These are phyloP conservation scores for Leishmania mexicana DNA, from an alignment of 208 protist genomes.

Conservation along the genomic window DNA sequence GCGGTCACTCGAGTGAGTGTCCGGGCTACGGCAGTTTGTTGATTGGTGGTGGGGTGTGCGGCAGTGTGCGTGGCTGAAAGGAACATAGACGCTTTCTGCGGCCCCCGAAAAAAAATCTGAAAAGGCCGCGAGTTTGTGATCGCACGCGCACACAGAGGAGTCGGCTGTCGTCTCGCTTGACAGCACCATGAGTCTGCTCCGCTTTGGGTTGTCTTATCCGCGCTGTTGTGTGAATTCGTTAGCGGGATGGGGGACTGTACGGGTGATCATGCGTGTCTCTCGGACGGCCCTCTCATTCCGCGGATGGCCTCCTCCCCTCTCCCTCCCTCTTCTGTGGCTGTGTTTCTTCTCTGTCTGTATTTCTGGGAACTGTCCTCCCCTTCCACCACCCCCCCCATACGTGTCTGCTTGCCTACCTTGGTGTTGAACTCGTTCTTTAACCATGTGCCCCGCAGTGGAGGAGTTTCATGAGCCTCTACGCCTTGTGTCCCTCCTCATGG, in stretches of 20 bases:
- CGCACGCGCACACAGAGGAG: neutral
- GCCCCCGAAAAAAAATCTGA: neutral
- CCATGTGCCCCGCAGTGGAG: neutral
- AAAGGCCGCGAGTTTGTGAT: neutral
- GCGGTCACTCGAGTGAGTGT: neutral
- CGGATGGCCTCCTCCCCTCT: neutral
- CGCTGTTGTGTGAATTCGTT: neutral
- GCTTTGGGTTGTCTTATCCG: neutral
- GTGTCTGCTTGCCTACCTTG: neutral
- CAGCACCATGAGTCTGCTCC: neutral
- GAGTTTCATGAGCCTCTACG: neutral
- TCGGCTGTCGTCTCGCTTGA: neutral
- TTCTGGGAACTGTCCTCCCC: neutral
- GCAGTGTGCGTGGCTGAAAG: neutral
- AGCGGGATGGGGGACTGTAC: neutral
- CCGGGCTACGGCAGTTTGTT: neutral
- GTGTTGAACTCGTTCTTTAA: neutral
- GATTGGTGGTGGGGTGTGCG: neutral
- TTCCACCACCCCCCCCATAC: neutral
- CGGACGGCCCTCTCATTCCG: neutral
- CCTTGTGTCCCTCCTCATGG: neutral
- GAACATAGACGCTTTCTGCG: neutral
- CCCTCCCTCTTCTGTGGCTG: neutral
- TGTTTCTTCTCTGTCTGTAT: neutral
- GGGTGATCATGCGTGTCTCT: neutral